Conservation (phyloP, 208 protist species). For the Lotmaria passim region DNA sequence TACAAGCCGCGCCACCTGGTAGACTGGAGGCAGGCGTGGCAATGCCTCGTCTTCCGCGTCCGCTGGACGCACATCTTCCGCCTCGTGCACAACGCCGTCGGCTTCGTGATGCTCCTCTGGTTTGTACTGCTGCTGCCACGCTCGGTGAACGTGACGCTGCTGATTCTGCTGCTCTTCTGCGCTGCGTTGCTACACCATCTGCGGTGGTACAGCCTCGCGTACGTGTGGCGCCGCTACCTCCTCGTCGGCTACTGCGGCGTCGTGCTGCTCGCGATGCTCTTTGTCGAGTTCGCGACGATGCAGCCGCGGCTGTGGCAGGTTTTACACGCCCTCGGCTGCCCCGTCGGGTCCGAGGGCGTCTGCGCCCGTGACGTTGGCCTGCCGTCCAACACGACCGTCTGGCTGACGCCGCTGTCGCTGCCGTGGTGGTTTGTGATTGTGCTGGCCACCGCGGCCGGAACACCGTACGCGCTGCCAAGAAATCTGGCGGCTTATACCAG, state of each 20-base stretch:
- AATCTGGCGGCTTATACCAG: slow-evolving; percentile 1
- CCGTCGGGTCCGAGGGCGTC: slow-evolving; percentile 17
- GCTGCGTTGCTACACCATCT: slow-evolving; percentile 25
- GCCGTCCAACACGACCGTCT: slow-evolving; percentile 16
- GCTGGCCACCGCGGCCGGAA: slow-evolving; percentile 21
- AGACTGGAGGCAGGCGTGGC: slow-evolving; percentile 18
- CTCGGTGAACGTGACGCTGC: slow-evolving; percentile 25
- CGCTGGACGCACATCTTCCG: slow-evolving; percentile 21
- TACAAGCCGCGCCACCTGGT: slow-evolving; percentile 20
- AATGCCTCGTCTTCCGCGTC: slow-evolving; percentile 33
- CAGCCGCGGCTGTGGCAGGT: slow-evolving; percentile 22
- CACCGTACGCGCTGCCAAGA: slow-evolving; percentile 15
- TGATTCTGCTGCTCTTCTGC: slow-evolving; percentile 30
- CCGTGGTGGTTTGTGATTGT: slow-evolving; percentile 36
- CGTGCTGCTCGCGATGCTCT: slow-evolving; percentile 35
- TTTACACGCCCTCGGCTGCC: slow-evolving; percentile 18
- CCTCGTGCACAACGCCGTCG: slow-evolving; percentile 15
- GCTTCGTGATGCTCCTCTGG: slow-evolving; percentile 26
- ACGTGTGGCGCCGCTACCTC: slow-evolving; percentile 33
- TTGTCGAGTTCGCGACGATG: slow-evolving; percentile 25
- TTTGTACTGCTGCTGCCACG: slow-evolving; percentile 30
- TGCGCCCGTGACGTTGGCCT: slow-evolving; percentile 30
- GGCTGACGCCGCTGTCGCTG: slow-evolving; percentile 33
- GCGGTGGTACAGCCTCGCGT: slow-evolving; percentile 20
- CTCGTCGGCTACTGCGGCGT: slow-evolving; percentile 38